These are phyloP conservation scores for Saccharomyces pastorianus DNA, from an alignment of 1,139 yeast species.

Conservation along the genomic window DNA sequence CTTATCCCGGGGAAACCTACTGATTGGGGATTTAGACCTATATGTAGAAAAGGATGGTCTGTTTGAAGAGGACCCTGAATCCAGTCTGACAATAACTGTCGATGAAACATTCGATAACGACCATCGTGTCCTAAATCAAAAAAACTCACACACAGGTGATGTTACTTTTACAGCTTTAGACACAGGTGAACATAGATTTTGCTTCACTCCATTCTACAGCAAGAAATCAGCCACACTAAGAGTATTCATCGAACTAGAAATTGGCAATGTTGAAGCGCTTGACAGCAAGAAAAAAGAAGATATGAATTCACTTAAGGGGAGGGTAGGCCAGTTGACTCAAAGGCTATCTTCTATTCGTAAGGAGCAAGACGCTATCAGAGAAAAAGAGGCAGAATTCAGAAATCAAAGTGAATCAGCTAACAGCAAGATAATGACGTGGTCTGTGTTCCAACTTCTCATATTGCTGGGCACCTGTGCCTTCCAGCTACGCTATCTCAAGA, in stretches of 20 bases:
- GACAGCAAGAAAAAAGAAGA: constrained; percentile 42
- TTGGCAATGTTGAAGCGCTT: constrained; percentile 40
- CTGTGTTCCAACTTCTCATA: constrained; percentile 43
- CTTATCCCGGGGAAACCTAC: constrained; percentile 41
- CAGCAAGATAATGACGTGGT: constrained; percentile 46
- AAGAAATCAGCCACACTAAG: constrained; percentile 36
- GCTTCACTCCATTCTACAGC: constrained; percentile 47
- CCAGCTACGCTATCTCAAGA: constrained; percentile 52
- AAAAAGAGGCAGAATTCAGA: constrained; percentile 47
- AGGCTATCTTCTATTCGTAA: constrained; percentile 43
- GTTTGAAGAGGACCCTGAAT: constrained; percentile 33
- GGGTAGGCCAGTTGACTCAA: constrained; percentile 39
- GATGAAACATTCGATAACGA: constrained; percentile 52
- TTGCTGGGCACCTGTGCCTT: constrained; percentile 46
- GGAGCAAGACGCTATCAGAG: constrained; percentile 46
- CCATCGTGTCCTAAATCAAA: constrained; percentile 51
- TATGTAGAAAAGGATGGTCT: constrained; percentile 31
- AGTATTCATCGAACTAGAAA: constrained; percentile 41
- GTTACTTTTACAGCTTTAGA: constrained; percentile 56
- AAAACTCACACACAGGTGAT: constrained; percentile 44
- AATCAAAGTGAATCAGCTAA: constrained; percentile 49
- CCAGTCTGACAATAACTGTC: constrained; percentile 38
- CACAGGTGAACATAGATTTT: constrained; percentile 55
- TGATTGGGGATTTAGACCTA: constrained; percentile 40
- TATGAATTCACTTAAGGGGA: constrained; percentile 36